A percentile compares a stretch with the other conserved stretches of the same genome.
Evolutionary conservation across 2,329 filamentous ascomycete genomes (phyloP).

Genomic region (Catunica adiposa): DNA sequence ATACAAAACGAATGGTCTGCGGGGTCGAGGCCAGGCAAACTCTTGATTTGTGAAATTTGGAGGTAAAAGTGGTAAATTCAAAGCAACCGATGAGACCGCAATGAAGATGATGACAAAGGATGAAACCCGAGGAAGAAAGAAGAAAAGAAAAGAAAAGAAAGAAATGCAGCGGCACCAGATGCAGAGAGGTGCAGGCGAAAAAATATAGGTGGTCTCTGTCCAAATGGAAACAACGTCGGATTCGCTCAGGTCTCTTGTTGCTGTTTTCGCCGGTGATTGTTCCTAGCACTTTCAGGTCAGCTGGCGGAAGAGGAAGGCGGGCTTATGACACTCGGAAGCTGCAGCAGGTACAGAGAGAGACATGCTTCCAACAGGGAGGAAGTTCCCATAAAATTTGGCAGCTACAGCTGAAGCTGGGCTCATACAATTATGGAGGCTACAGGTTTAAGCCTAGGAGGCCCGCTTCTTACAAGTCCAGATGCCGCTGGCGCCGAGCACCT

Average conservation of each 20-base stretch:
- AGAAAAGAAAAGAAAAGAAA: constrained; percentile 5
- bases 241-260: background rate
- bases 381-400: constrained; percentile 2
- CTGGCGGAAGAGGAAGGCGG: background rate
- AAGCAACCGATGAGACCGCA: background rate
- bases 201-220: constrained; percentile 8
- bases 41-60: background rate
- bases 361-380: background rate
- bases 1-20: background rate
- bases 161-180: background rate
- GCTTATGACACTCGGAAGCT: background rate
- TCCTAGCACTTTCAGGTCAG: background rate
- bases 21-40: background rate
- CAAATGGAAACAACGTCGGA: background rate
- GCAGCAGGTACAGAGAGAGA: background rate
- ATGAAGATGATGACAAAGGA: background rate
- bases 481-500: background rate
- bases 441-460: background rate
- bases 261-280: background rate
- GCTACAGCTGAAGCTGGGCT: constrained; percentile 1
- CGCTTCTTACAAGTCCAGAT: background rate
- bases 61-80: background rate
- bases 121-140: background rate
- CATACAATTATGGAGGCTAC: background rate
- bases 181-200: background rate